Evolutionary conservation across 331 rosid species (phyloP).

Genomic region (Acacia pycnantha): DNA sequence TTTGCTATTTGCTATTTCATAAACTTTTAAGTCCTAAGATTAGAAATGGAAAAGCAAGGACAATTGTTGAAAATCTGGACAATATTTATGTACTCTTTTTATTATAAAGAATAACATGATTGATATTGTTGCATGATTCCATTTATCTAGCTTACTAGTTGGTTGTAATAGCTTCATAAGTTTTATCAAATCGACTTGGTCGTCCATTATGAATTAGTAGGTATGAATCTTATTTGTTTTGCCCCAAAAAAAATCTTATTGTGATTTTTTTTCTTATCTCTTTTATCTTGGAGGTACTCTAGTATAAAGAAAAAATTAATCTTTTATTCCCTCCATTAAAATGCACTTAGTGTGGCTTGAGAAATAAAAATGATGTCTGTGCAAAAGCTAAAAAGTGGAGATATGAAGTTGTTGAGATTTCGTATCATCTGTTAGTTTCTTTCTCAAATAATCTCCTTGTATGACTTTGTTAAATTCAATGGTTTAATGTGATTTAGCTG

Average conservation of each 20-base stretch:
- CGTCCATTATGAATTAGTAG: not conserved
- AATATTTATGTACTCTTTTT: not conserved
- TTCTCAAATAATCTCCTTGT: not conserved
- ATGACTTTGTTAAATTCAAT: not conserved
- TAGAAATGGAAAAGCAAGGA: constrained; percentile 20
- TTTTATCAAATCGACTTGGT: constrained; percentile 10
- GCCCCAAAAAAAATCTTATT: no score
- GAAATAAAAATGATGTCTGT: not conserved
- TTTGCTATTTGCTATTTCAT: constrained; percentile 24
- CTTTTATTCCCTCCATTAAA: not conserved
- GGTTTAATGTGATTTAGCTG: not conserved
- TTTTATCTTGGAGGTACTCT: constrained; percentile 1
- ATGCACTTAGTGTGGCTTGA: not conserved
- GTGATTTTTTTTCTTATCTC: not conserved
- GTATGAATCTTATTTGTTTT: not conserved
- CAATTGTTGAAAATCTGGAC: constrained; percentile 9
- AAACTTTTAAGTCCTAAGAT: not conserved
- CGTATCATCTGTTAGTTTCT: not conserved
- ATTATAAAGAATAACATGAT: not conserved
- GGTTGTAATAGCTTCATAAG: not conserved
- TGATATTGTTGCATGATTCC: constrained; percentile 17
- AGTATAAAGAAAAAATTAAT: not conserved
- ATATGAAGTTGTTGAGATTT: constrained; percentile 13
- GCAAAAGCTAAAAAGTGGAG: constrained; percentile 1
- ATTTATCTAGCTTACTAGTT: not conserved